phyloP scores from a whole-genome alignment of 2,329 filamentous ascomycete species.

The Diaporthe sp. region DNA sequence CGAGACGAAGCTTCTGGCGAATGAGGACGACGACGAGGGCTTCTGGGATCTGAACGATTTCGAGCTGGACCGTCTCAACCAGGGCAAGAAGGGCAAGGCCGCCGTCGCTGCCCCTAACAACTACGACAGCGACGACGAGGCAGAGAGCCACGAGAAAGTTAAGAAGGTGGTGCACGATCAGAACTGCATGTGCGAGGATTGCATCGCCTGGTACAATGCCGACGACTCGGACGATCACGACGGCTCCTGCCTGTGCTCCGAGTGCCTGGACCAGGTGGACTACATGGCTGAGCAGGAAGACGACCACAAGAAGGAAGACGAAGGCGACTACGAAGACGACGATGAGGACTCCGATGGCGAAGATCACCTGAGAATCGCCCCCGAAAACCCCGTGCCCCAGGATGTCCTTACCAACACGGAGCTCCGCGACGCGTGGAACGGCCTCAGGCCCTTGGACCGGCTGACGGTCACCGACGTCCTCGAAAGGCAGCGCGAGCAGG shows the following conservation, averaged over 20 bases:
- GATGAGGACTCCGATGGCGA: neutral
- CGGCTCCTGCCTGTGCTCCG: neutral
- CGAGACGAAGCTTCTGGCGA: slow-evolving; percentile 42
- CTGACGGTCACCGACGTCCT: slow-evolving; percentile 4
- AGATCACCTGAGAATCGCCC: neutral
- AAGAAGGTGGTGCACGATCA: neutral
- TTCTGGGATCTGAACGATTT: slow-evolving; percentile 33
- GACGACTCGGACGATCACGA: neutral
- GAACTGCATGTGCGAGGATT: neutral
- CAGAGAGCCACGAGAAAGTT: neutral
- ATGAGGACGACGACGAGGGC: slow-evolving; percentile 38
- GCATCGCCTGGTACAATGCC: neutral
- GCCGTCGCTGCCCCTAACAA: neutral
- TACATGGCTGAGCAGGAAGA: neutral
- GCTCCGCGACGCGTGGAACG: slow-evolving; percentile 30
- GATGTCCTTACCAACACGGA: slow-evolving; percentile 10
- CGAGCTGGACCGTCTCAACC: neutral
- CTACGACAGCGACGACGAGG: neutral
- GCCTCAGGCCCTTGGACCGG: slow-evolving; percentile 18
- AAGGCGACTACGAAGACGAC: neutral
- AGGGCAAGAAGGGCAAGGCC: neutral
- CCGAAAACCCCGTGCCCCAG: slow-evolving; percentile 2
- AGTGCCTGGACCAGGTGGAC: slow-evolving; percentile 9
- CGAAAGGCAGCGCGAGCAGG: neutral
- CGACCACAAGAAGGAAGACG: neutral